A percentile compares a stretch with the other conserved stretches of the same genome.
Evolutionary conservation across 2,329 filamentous ascomycete genomes (phyloP).

Genomic region (Meredithiella fracta): DNA sequence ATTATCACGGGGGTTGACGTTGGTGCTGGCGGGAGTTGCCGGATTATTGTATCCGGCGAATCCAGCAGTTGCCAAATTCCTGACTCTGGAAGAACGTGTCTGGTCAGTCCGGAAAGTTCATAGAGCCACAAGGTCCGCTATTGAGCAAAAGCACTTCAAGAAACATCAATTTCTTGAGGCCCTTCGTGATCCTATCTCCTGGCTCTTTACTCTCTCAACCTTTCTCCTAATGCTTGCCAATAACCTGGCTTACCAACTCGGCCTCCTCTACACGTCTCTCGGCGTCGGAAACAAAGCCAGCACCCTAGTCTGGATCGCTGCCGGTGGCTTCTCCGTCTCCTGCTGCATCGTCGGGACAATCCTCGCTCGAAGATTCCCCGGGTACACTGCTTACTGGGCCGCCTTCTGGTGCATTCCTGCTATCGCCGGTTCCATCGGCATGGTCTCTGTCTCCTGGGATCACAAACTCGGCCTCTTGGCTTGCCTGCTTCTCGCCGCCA

Average conservation of each 20-base stretch:
- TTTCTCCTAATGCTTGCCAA: conserved; percentile 24
- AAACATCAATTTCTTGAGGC: conserved; percentile 20
- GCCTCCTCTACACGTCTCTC: conserved; percentile 22
- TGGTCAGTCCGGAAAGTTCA: conserved; percentile 20
- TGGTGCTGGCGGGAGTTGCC: conserved; percentile 34
- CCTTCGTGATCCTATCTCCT: conserved; percentile 20
- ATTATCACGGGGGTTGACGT: conserved; percentile 40
- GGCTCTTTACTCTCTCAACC: conserved; percentile 20
- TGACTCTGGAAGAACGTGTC: conserved; percentile 18
- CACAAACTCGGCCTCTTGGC: conserved; percentile 17
- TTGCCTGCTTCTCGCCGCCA: conserved; percentile 18
- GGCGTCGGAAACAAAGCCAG: conserved; percentile 24
- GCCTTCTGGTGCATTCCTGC: conserved; percentile 19
- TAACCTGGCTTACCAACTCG: conserved; percentile 27
- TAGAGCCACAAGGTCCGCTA: conserved; percentile 14
- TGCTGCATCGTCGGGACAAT: conserved; percentile 15
- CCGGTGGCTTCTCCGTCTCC: background rate
- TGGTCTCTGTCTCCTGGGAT: conserved; percentile 19
- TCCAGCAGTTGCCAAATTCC: conserved; percentile 16
- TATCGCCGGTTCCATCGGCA: conserved; percentile 18
- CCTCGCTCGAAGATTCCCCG: conserved; percentile 15
- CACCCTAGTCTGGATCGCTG: conserved; percentile 21
- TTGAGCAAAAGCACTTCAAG: conserved; percentile 25
- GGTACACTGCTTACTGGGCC: conserved; percentile 16
- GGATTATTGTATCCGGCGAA: conserved; percentile 44